A percentile compares a stretch with the other conserved stretches of the same genome.
These are phyloP conservation scores for Cyberlindnera suaveolens DNA, from an alignment of 805 yeast species.

Conservation along the genomic window DNA sequence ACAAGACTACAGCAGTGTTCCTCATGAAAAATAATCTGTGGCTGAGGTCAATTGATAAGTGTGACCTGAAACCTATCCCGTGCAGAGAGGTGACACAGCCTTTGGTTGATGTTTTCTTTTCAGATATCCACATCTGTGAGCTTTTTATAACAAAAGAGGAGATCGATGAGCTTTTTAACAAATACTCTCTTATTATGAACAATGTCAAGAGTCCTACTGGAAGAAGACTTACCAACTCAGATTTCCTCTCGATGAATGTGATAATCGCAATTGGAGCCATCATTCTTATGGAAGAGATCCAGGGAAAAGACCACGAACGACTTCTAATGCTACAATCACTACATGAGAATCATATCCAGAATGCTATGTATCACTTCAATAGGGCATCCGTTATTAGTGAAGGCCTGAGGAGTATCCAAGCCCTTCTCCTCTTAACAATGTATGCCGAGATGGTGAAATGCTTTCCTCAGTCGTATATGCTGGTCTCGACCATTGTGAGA, in stretches of 20 bases:
- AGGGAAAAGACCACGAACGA: not conserved
- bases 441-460: slow-evolving; percentile 31
- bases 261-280: slow-evolving; percentile 21
- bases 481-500: slow-evolving; percentile 42
- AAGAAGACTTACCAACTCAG: slow-evolving; percentile 23
- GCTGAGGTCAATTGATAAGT: slow-evolving; percentile 28
- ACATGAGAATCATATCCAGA: slow-evolving; percentile 28
- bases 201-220: slow-evolving; percentile 1
- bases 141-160: slow-evolving; percentile 13
- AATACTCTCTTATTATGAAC: slow-evolving; percentile 10
- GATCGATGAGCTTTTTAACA: slow-evolving; percentile 13
- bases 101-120: slow-evolving; percentile 13
- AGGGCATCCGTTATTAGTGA: slow-evolving; percentile 43
- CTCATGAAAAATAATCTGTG: slow-evolving; percentile 22
- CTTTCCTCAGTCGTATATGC: slow-evolving; percentile 35
- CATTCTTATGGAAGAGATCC: not conserved
- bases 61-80: slow-evolving; percentile 27
- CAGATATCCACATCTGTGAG: slow-evolving; percentile 4
- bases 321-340: slow-evolving; percentile 14
- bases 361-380: slow-evolving; percentile 47
- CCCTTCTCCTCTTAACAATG: slow-evolving; percentile 39
- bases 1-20: slow-evolving; percentile 16
- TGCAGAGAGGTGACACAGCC: slow-evolving; percentile 15
- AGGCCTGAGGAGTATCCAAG: slow-evolving; percentile 46
- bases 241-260: slow-evolving; percentile 27